Evolutionary conservation across 768 basidiomycete species (phyloP).

Genomic region (Cystofilobasidium ferigula): DNA sequence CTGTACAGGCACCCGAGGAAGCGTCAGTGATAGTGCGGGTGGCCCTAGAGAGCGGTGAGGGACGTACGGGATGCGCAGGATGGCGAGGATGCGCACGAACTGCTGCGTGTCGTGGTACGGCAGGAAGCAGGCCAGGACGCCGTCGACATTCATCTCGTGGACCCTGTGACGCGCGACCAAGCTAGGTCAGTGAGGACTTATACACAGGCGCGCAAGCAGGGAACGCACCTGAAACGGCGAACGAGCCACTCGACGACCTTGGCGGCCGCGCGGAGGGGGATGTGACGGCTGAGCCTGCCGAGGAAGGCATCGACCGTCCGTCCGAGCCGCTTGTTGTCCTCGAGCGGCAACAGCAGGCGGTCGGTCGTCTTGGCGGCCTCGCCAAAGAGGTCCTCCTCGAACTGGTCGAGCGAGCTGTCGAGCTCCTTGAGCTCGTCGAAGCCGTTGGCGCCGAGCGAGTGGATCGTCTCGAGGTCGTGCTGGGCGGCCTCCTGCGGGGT

Average conservation of each 20-base stretch:
- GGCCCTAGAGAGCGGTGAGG: constrained; percentile 26
- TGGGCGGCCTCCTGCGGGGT: constrained; percentile 65
- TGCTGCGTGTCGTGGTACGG: constrained; percentile 93
- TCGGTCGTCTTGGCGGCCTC: constrained; percentile 64
- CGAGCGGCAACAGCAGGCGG: constrained; percentile 58
- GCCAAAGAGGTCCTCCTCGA: constrained; percentile 66
- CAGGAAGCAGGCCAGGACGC: constrained; percentile 66
- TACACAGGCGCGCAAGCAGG: background rate
- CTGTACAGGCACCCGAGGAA: constrained; percentile 28
- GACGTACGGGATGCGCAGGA: constrained; percentile 62
- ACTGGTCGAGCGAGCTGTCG: constrained; percentile 49
- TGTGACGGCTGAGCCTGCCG: constrained; percentile 60
- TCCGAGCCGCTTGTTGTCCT: constrained; percentile 57
- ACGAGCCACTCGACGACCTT: constrained; percentile 93
- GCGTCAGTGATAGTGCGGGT: too few relatives aligned
- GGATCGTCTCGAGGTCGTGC: constrained; percentile 77
- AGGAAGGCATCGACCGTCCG: constrained; percentile 52
- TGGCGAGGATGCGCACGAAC: constrained; percentile 83
- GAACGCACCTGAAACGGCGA: constrained; percentile 65
- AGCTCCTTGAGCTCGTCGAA: constrained; percentile 60
- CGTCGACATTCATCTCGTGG: constrained; percentile 81
- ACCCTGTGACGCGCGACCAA: constrained; percentile 47
- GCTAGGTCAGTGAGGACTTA: background rate
- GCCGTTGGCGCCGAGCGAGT: constrained; percentile 67
- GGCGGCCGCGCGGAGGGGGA: constrained; percentile 67